Evolutionary conservation across 345 rosid genomes (phyloP).

Genomic region (Anastatica hierochuntica): DNA sequence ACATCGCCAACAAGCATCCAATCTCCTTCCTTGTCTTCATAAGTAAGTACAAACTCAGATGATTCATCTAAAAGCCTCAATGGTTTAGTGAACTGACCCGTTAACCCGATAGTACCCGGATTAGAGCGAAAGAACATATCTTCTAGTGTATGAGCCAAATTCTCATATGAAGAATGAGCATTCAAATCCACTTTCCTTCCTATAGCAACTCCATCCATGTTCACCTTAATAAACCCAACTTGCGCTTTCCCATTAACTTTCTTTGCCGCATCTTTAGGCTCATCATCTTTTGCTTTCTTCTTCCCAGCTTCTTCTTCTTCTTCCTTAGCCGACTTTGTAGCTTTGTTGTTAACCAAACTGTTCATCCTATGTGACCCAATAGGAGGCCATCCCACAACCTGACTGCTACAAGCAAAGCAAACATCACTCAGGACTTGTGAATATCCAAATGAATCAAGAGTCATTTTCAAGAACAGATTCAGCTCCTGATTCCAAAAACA

Average conservation of each 20-base stretch:
- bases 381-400: slow-evolving; percentile 95
- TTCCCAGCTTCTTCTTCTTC: slow-evolving; percentile 32
- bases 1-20: slow-evolving; percentile 99
- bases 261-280: slow-evolving; percentile 42
- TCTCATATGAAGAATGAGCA: slow-evolving; percentile 62
- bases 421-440: background rate
- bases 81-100: slow-evolving; percentile 21
- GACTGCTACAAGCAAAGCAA: slow-evolving; percentile 40
- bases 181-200: slow-evolving; percentile 87
- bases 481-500: background rate
- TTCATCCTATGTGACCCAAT: slow-evolving; percentile 69
- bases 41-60: slow-evolving; percentile 79
- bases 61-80: slow-evolving; percentile 70
- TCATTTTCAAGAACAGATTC: slow-evolving; percentile 6
- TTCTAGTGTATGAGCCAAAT: slow-evolving; percentile 53
- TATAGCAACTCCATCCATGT: slow-evolving; percentile 77
- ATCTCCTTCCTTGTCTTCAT: slow-evolving; percentile 93
- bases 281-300: slow-evolving; percentile 33
- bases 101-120: slow-evolving; percentile 27
- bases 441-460: background rate
- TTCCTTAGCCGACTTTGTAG: slow-evolving; percentile 44
- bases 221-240: slow-evolving; percentile 78
- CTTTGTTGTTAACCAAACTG: slow-evolving; percentile 58
- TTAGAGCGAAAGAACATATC: slow-evolving; percentile 65
- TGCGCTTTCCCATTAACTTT: slow-evolving; percentile 42